These are phyloP conservation scores for Crepidotus variabilis DNA, from an alignment of 768 basidiomycete species.

Conservation along the genomic window DNA sequence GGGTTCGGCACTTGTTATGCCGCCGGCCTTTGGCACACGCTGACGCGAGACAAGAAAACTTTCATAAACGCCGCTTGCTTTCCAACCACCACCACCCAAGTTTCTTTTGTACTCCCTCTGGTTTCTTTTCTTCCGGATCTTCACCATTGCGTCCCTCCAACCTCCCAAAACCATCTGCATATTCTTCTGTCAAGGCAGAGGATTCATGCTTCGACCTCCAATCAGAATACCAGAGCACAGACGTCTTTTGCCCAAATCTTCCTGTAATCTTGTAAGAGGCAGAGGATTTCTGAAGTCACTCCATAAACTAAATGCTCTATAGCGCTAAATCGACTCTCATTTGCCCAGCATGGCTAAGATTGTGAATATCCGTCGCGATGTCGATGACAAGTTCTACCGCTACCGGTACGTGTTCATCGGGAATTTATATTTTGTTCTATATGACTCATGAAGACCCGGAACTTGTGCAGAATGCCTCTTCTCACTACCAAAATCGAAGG, in stretches of 20 bases:
- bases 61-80: slow-evolving; percentile 23
- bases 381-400: slow-evolving; percentile 95
- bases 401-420: slow-evolving; percentile 58
- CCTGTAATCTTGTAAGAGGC: slow-evolving; percentile 43
- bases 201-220: slow-evolving; percentile 94
- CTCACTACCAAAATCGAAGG: slow-evolving; percentile 97
- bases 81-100: slow-evolving; percentile 11
- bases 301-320: background rate
- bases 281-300: no score
- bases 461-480: slow-evolving; percentile 76
- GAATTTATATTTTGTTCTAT: background rate
- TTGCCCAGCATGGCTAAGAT: slow-evolving; percentile 82
- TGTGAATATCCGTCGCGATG: slow-evolving; percentile 93
- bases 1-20: background rate
- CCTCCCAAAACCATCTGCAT: slow-evolving; percentile 35
- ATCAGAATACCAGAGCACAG: slow-evolving; percentile 67
- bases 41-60: background rate
- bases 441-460: slow-evolving; percentile 6
- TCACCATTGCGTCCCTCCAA: slow-evolving; percentile 65
- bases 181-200: slow-evolving; percentile 68
- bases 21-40: background rate
- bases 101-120: slow-evolving; percentile 6
- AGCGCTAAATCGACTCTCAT: slow-evolving; percentile 52
- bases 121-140: slow-evolving; percentile 26
- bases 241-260: slow-evolving; percentile 48